Evolutionary conservation across 108 stramenopile species (phyloP).

Genomic region (Pseudonitzschia pungens): DNA sequence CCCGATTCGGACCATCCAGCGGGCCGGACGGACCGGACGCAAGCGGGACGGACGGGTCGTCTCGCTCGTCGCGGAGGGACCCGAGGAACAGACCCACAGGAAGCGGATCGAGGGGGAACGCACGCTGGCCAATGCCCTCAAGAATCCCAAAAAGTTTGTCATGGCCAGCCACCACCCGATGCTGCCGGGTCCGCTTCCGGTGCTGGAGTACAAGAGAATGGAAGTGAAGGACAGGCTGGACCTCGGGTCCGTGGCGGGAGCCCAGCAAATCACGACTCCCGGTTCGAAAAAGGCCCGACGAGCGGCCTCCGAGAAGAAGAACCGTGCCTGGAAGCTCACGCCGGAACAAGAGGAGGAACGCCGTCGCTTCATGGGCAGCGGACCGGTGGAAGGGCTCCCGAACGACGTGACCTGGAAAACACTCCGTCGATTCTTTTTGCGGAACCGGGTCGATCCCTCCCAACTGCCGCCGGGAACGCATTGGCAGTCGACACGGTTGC

Average conservation of each 20-base stretch:
- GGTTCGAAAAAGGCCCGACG: neutral
- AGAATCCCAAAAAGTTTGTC: slow-evolving; percentile 52
- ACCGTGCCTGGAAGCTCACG: slow-evolving; percentile 45
- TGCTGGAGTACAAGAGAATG: slow-evolving; percentile 15
- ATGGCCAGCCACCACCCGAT: slow-evolving; percentile 47
- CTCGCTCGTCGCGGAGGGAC: slow-evolving; percentile 70
- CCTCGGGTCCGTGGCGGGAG: slow-evolving; percentile 34
- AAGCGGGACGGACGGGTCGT: slow-evolving; percentile 88
- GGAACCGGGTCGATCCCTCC: slow-evolving; percentile 1
- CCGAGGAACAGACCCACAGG: slow-evolving; percentile 57
- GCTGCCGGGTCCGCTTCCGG: slow-evolving; percentile 43
- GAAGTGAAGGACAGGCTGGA: slow-evolving; percentile 15
- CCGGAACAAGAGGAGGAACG: slow-evolving; percentile 44
- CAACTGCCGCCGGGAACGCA: neutral
- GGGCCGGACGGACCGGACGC: slow-evolving; percentile 90
- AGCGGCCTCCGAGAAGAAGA: neutral
- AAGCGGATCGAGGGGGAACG: slow-evolving; percentile 38
- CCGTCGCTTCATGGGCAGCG: slow-evolving; percentile 3
- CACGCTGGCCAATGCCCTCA: slow-evolving; percentile 61
- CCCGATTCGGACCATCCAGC: slow-evolving; percentile 88
- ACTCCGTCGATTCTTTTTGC: neutral
- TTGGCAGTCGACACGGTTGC: too few species aligned
- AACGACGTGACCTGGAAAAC: neutral
- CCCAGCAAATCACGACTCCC: slow-evolving; percentile 26
- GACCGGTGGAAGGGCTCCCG: neutral